Conservation (phyloP, 352 stramenopile genomes). For the Phytopythium aichiense region DNA sequence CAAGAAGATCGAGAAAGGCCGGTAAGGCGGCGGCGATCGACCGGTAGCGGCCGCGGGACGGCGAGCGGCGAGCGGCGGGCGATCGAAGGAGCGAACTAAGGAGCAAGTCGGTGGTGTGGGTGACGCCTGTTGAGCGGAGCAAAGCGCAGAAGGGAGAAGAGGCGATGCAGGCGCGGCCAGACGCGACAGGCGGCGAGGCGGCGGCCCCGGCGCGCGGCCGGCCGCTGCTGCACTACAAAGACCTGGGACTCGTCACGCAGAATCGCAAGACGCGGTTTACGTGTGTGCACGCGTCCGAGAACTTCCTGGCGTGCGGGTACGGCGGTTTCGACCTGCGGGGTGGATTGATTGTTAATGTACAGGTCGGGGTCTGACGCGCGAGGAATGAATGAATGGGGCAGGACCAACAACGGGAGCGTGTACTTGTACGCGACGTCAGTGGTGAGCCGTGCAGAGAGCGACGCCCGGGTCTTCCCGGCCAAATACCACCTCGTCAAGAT, state of each 20-base stretch:
- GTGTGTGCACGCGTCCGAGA: constrained; percentile 80
- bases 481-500: constrained; percentile 89
- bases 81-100: not conserved
- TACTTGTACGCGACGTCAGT: constrained; percentile 77
- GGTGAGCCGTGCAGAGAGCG: constrained; percentile 26
- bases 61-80: not conserved
- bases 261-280: constrained; percentile 73
- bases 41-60: not conserved
- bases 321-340: not conserved
- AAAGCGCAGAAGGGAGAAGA: not conserved
- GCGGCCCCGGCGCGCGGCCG: constrained; percentile 24
- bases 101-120: not conserved
- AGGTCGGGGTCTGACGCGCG: not conserved
- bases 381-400: constrained; percentile 13
- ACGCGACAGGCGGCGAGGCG: not conserved
- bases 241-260: constrained; percentile 48
- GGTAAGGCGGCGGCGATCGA: not conserved
- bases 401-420: constrained; percentile 76
- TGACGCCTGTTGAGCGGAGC: not conserved
- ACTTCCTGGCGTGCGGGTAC: constrained; percentile 83
- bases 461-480: constrained; percentile 22
- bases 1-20: constrained; percentile 9
- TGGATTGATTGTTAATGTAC: too few species aligned
- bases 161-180: constrained; percentile 1
- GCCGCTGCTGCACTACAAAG: constrained; percentile 71